Base-by-base conservation (phyloP, 1,284 basidiomycete genomes). In the Ceraceosorus bombacis region DNA sequence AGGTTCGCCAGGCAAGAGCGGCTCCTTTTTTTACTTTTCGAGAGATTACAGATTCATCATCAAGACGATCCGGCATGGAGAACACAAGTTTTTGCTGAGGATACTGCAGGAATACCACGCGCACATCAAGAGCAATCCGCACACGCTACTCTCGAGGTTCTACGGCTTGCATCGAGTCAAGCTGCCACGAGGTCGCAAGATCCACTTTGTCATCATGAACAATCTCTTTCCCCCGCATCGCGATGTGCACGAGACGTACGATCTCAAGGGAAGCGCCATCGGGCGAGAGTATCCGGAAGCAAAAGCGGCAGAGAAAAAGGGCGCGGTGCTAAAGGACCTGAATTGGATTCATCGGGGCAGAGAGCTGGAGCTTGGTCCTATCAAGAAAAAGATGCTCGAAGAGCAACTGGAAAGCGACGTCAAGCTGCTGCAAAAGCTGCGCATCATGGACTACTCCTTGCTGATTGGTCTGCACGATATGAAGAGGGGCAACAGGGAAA, bases 171-270 rank as follows among this genome's bases (percentile, higher is more conserved):
- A 98, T 74, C 88, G 94, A 57, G 94, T 98, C 68, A 97, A 98
- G 80, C 84, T 98, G 4, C 94, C 94, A 0, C 83, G 85, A 27
- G 94, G 94, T 0, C 83, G 84, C 56, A 98, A 98, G 81, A 97
- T 98, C 59, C 94, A 98, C 79, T 98, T 98, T 77, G 91, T 97
- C 59, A 95, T 98, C 80, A 97, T 98, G 93, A 98, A 98, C 82
- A 98, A 98, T 78, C 83, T 98, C 51, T 97, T 98, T 81, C 94
- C 94, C 0, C 88, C 94, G 0, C 94, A 97, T 80, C 86, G 90
- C 69, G 95, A 98, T 78, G 84, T 98, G 53, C 94, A 98, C 80
- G 94, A 97, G 81, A 95, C 93, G 41, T 98, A 89, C 78, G 94
- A 98, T 78, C 82, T 98, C 66, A 98, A 98, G 77, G 94, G 94